Base-by-base conservation (phyloP, 1,284 basidiomycete species). In the Ceratobasidium sp. region DNA sequence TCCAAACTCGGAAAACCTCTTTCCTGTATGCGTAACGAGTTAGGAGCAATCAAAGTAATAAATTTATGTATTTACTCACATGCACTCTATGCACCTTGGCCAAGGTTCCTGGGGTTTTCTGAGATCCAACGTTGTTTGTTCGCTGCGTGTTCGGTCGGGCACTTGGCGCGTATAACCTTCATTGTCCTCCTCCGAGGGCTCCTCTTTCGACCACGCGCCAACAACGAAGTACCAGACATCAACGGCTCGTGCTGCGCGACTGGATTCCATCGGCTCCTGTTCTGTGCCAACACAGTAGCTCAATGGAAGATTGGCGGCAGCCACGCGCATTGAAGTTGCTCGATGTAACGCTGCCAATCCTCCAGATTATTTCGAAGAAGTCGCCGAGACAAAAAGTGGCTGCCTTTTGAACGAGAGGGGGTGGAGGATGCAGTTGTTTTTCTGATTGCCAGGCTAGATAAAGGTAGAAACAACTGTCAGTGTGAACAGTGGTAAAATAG, bases 221-320 rank as follows among this genome's bases (percentile, higher is more conserved):
- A 62, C 59, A 43, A 40, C 4, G 40, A 62, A 62, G n/a, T 40
- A 62, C 32, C 59, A 62, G 11, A 7, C 8, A 43, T 62, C 59
- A 44, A 22, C 5, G 7, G 59, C 59, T 37, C 37, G 59, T 17
- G 59, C 32, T 3, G 32, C 59, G 17, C 43, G 59, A 7, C 37
- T 9, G n/a, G 34, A 37, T 19, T 62, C 17, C 3, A n/a, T 19
- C 17, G 22, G 15, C n/a, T 62, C 59, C 5, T 13, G 19, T 19
- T 44, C n/a, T 7, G 17, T 19, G n/a, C n/a, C 19, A 22, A 62
- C 34, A 44, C 43, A 37, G n/a, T 62, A 40, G 9, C 9, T 13
- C 4, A 5, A 15, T 6, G 59, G 59, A 17, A 62, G 22, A 22
- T 37, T 62, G 11, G 40, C 40, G 32, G 59, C 59, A 7, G 59